phyloP scores from a whole-genome alignment of 1,284 basidiomycete genomes.

The Trichosporon sp. region DNA sequence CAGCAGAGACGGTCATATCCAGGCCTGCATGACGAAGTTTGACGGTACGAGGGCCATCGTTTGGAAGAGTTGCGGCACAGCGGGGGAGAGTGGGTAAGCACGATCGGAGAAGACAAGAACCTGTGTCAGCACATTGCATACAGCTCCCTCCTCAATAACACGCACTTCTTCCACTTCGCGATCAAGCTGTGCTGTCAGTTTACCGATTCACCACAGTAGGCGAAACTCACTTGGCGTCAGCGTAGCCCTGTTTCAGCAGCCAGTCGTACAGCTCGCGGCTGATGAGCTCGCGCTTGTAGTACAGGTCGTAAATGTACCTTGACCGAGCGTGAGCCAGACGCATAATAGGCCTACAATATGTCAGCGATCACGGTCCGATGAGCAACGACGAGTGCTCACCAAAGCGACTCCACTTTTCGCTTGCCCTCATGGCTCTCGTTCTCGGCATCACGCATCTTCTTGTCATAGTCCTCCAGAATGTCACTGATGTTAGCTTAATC shows the following conservation, averaged over 20 bases:
- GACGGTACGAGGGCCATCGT: too few species aligned
- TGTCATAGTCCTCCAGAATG: slow-evolving; percentile 89
- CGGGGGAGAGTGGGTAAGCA: too few species aligned
- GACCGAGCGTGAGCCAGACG: slow-evolving; percentile 92
- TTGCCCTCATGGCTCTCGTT: slow-evolving; percentile 97
- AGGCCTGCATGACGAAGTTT: too few species aligned
- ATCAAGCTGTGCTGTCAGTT: slow-evolving; percentile 64
- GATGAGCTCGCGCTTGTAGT: slow-evolving; percentile 97
- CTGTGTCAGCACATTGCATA: background rate
- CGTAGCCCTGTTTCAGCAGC: slow-evolving; percentile 95
- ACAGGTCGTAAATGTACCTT: slow-evolving; percentile 96
- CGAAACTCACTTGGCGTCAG: slow-evolving; percentile 82
- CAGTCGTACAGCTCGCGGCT: slow-evolving; percentile 93
- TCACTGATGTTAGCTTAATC: slow-evolving; percentile 68
- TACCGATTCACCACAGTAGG: background rate
- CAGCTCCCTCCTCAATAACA: background rate
- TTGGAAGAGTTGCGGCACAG: background rate
- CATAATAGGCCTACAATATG: slow-evolving; percentile 70
- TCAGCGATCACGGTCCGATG: background rate
- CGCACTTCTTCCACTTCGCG: slow-evolving; percentile 94
- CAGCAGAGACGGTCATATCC: slow-evolving; percentile 99
- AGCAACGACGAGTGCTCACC: slow-evolving; percentile 53
- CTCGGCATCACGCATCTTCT: slow-evolving; percentile 96
- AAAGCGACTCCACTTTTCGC: slow-evolving; percentile 91
- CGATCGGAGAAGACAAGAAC: too few species aligned